Evolutionary conservation across 345 rosid genomes (phyloP).

Genomic region (Eucalyptus curtisii): DNA sequence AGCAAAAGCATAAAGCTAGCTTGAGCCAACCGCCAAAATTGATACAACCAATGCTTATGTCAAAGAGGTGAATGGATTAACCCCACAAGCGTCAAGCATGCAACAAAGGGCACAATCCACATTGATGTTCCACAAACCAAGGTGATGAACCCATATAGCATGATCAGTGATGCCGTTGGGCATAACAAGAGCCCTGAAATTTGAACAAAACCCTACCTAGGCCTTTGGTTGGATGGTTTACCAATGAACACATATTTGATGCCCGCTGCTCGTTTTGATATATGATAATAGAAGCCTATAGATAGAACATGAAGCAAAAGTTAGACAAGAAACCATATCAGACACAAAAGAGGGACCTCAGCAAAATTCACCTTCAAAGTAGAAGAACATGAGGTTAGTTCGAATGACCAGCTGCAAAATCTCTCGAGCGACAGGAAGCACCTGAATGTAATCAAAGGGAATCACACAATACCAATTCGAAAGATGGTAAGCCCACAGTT

Average conservation of each 20-base stretch:
- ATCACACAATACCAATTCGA: not conserved
- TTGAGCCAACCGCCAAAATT: not conserved
- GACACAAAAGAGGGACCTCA: not conserved
- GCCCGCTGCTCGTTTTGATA: conserved; percentile 82
- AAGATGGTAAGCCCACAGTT: not conserved
- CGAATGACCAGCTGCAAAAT: conserved; percentile 72
- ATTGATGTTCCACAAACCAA: not conserved
- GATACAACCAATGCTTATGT: not conserved
- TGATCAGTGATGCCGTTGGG: not conserved
- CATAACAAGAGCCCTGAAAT: not conserved
- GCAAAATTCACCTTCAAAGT: conserved; percentile 77
- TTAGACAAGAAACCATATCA: not conserved
- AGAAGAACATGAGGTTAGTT: conserved; percentile 90
- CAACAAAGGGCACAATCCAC: not conserved
- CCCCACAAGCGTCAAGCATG: not conserved
- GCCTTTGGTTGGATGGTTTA: conserved; percentile 87
- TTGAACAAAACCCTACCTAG: conserved; percentile 33
- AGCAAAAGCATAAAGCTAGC: not conserved
- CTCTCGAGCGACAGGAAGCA: conserved; percentile 75
- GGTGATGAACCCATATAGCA: not conserved
- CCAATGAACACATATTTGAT: conserved; percentile 85
- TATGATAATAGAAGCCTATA: conserved; percentile 83
- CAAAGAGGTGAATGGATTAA: not conserved
- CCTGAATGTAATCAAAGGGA: conserved; percentile 21
- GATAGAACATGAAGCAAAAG: not conserved